Evolutionary conservation across 768 basidiomycete species (phyloP).

Genomic region (Tylopilus rubrobrunneus): DNA sequence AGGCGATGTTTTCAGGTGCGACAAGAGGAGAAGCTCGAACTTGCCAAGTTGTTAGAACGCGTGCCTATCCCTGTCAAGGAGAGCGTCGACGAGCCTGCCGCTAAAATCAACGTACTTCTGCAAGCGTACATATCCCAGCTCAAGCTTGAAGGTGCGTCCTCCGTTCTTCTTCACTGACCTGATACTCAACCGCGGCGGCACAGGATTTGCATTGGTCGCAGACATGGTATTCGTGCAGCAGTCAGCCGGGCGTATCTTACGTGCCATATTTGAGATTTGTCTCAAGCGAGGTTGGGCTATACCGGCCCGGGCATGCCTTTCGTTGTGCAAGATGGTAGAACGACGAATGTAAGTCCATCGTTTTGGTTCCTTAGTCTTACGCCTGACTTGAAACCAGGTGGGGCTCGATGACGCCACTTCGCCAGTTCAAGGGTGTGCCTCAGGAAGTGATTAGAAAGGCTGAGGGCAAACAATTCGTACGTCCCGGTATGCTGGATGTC

Average conservation of each 20-base stretch:
- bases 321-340: slow-evolving; percentile 96
- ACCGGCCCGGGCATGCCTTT: slow-evolving; percentile 85
- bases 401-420: slow-evolving; percentile 95
- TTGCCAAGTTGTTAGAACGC: slow-evolving; percentile 1
- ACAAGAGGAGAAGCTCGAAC: slow-evolving; percentile 49
- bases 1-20: slow-evolving; percentile 44
- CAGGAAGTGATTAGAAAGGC: slow-evolving; percentile 83
- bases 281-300: slow-evolving; percentile 90
- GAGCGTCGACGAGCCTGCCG: slow-evolving; percentile 90
- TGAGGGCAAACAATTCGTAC: slow-evolving; percentile 94
- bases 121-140: slow-evolving; percentile 5
- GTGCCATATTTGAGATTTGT: slow-evolving; percentile 5
- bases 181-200: background rate
- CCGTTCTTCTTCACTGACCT: background rate
- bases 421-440: slow-evolving; percentile 93
- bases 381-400: slow-evolving; percentile 53
- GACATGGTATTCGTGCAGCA: slow-evolving; percentile 96
- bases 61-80: slow-evolving; percentile 87
- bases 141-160: slow-evolving; percentile 1
- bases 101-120: slow-evolving; percentile 84
- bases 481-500: slow-evolving; percentile 23
- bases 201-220: slow-evolving; percentile 3
- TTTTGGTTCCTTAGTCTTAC: background rate
- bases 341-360: slow-evolving; percentile 59
- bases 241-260: slow-evolving; percentile 69